A percentile compares a stretch with the other conserved stretches of the same genome.
phyloP scores from a whole-genome alignment of 345 rosid genomes.

The Gossypium raimondii region DNA sequence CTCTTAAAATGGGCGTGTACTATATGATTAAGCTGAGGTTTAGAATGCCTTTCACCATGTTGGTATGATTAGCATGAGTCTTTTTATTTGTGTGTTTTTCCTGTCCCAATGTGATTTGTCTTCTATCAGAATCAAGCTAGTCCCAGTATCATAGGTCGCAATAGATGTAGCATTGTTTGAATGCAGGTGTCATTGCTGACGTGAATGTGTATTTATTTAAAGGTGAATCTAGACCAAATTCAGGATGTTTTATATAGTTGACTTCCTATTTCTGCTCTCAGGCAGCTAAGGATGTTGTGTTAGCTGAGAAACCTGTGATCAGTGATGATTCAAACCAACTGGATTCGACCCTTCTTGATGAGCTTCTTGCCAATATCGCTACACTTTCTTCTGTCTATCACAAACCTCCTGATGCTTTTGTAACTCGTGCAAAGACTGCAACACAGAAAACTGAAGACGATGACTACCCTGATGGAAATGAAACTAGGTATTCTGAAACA shows the following conservation, averaged over 20 bases:
- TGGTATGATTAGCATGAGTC: neutral
- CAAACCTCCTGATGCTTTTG: slow-evolving; percentile 93
- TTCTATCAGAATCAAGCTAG: neutral
- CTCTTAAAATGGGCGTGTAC: neutral
- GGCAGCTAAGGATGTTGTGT: slow-evolving; percentile 99
- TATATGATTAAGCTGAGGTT: neutral
- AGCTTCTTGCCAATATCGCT: slow-evolving; percentile 94
- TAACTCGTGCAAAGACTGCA: slow-evolving; percentile 85
- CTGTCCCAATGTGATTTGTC: neutral
- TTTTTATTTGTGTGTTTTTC: neutral
- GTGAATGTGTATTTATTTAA: neutral
- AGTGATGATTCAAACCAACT: slow-evolving; percentile 96
- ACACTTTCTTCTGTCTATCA: slow-evolving; percentile 98
- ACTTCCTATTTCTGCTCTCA: slow-evolving; percentile 28
- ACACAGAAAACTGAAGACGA: slow-evolving; percentile 86
- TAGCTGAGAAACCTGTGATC: slow-evolving; percentile 99
- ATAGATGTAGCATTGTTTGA: neutral
- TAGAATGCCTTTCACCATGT: neutral
- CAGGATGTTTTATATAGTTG: neutral
- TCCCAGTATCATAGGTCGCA: neutral
- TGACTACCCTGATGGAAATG: slow-evolving; percentile 86
- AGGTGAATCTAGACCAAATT: neutral
- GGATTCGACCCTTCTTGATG: slow-evolving; percentile 90
- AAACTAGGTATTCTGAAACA: slow-evolving; percentile 65
- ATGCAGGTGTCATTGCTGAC: neutral